phyloP scores from a whole-genome alignment of 23 red algal genomes.

The Rhodosorus marinus region DNA sequence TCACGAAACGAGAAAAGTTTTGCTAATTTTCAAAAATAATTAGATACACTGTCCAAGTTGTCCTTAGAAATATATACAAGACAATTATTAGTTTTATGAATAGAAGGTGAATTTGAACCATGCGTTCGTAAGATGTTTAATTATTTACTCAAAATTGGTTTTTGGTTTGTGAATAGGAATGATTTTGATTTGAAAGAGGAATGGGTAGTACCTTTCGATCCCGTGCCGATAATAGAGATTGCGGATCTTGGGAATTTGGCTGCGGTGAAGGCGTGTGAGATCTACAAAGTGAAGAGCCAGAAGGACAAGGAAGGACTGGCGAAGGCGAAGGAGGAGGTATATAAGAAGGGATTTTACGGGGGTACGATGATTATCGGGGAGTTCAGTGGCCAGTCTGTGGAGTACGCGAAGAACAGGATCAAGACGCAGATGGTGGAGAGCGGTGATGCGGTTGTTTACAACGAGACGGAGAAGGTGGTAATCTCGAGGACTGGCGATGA shows the following conservation, averaged over 20 bases:
- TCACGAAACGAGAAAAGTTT: too few species aligned
- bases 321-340: conserved; percentile 90
- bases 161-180: too few species aligned
- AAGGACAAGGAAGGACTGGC: conserved; percentile 81
- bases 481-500: conserved; percentile 71
- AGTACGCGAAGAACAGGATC: conserved; percentile 69
- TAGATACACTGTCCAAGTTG: too few species aligned
- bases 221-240: conserved; percentile 78
- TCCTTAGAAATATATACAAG: too few species aligned
- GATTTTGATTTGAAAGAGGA: conserved; percentile 73
- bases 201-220: conserved; percentile 81
- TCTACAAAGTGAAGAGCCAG: conserved; percentile 69
- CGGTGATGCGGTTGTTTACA: conserved; percentile 42
- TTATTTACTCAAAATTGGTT: too few species aligned
- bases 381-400: conserved; percentile 43
- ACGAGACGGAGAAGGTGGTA: conserved; percentile 81
- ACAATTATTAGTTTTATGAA: too few species aligned
- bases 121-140: too few species aligned
- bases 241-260: conserved; percentile 74
- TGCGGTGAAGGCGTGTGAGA: conserved; percentile 63
- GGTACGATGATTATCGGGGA: conserved; percentile 51
- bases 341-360: conserved; percentile 90
- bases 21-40: too few species aligned
- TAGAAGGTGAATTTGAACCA: too few species aligned
- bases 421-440: conserved; percentile 30